A percentile compares a stretch with the other conserved stretches of the same genome.
Conservation (phyloP, 1,284 basidiomycete genomes). For the Pascua sp. region DNA sequence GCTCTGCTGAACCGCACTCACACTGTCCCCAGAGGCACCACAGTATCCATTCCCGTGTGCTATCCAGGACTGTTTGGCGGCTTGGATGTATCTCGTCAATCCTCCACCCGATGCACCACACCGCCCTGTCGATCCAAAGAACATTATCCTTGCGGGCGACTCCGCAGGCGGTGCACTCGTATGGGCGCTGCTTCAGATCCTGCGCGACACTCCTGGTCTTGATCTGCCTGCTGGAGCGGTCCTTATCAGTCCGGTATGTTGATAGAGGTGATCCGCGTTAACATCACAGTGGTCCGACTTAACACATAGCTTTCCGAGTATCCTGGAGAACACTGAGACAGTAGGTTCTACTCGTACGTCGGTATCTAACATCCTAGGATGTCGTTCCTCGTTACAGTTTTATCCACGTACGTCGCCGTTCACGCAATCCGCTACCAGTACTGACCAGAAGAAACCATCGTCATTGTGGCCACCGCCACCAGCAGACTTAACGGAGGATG, state of each 20-base stretch:
- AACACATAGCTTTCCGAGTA: constrained; percentile 89
- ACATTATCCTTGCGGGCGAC: constrained; percentile 80
- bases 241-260: constrained; percentile 66
- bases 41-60: constrained; percentile 97
- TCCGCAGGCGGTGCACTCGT: constrained; percentile 90
- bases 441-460: constrained; percentile 67
- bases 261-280: neutral
- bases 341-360: constrained; percentile 49
- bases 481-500: constrained; percentile 62
- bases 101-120: constrained; percentile 72
- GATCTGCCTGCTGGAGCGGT: constrained; percentile 81
- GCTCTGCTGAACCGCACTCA: constrained; percentile 1
- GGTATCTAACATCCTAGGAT: constrained; percentile 54
- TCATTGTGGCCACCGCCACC: constrained; percentile 87
- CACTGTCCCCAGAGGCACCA: constrained; percentile 57
- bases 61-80: constrained; percentile 78
- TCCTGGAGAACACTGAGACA: constrained; percentile 73
- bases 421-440: neutral
- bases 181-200: constrained; percentile 80
- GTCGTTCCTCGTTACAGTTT: constrained; percentile 59
- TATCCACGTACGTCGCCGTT: constrained; percentile 40
- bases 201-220: constrained; percentile 73
- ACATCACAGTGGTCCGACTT: constrained; percentile 61
- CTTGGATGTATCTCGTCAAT: constrained; percentile 69
- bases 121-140: constrained; percentile 71